Evolutionary conservation across 441 rosid species (phyloP), one percentile per base, ranked within the genome.

Genomic region (Corymbia calophylla): DNA sequence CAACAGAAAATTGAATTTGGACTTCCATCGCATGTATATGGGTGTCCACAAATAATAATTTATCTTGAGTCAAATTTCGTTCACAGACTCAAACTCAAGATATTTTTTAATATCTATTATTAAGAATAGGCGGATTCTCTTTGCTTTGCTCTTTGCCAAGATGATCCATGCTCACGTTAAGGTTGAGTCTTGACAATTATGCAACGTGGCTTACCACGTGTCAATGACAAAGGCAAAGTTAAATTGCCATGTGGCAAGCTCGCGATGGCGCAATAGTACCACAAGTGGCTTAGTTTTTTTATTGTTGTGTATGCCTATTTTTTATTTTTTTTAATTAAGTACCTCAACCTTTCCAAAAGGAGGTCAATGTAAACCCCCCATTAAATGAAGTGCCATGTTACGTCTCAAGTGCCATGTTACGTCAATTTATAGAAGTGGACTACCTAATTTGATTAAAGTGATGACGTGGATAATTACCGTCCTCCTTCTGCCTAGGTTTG

Each of bases 91-190:
- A 14, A 2, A 53, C 19, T 53, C 19, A 7, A 53, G 55, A 53
- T 17, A 15, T 53, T 14, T 53, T 53, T 53, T 16, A 53, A 53
- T 17, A 15, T 35, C 39, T 53, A 70, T 84, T 29, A 90, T 94
- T 89, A 91, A 92, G 25, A 87, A 91, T 53, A 95, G 95, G 88
- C 95, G 97, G 4, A 88, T 91, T 55, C 87, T 96, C 10, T 96
- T 93, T 84, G 97, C 96, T 81, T 91, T 93, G 77, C 96, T 97
- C 85, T 56, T 56, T 97, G 56, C 98, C 96, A 87, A 96, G 97
- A 88, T 93, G 94, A 86, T 95, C 66, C 99, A 96, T 35, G 94
- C 95, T 87, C 95, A 93, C 87, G 94, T 94, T 8, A 94, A 95
- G 98, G 96, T 90, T 54, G 58, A 19, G 23, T 17, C 8, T 8